Evolutionary conservation across 2,329 filamentous ascomycete genomes (phyloP), one percentile per base, ranked within the genome.

Genomic region (Exophiala alcalophila): DNA sequence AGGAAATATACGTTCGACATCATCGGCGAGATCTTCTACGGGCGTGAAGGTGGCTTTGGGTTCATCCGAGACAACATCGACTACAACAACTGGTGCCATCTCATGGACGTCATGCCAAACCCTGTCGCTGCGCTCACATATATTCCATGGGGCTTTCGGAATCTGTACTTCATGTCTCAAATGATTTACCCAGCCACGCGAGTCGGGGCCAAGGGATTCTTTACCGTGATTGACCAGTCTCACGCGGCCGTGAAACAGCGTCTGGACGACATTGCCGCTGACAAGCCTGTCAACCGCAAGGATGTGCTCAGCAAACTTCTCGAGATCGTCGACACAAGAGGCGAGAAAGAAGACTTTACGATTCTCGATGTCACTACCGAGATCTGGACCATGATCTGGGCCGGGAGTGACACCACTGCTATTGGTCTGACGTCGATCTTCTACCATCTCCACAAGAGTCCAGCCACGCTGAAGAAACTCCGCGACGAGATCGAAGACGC

Each of bases 401-500:
- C 36, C 4, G 52, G 52, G 10, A 31, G 21, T 7, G 52, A 54
- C 37, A 64, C 63, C 1, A 63, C 61, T 0, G 61, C 61, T 5
- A 62, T 63, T 11, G 54, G 57, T 0, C 47, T 65, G n/a, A 53
- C 55, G 8, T 53, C 60, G 2, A 55, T 59, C n/a, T 46, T 65
- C 12, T 65, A 65, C 45, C 56, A 59, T 42, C 49, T 57, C 3
- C 55, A 60, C 9, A 62, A 60, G 37, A 47, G 49, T 32, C 53
- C 56, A 0, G 18, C 29, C 2, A 54, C 52, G 4, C 38, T 44
- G 14, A 53, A 78, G 73, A 43, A 75, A 58, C 6, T 63, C n/a
- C 5, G 59, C 50, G 5, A 80, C 63, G 25, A 77, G 51, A 12
- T 65, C 40, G 25, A 69, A 61, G 50, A 76, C 74, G 50, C 68